Evolutionary conservation across 306 rosid genomes (phyloP), one percentile per base, ranked within the genome.

Genomic region (Prunus dulcis): DNA sequence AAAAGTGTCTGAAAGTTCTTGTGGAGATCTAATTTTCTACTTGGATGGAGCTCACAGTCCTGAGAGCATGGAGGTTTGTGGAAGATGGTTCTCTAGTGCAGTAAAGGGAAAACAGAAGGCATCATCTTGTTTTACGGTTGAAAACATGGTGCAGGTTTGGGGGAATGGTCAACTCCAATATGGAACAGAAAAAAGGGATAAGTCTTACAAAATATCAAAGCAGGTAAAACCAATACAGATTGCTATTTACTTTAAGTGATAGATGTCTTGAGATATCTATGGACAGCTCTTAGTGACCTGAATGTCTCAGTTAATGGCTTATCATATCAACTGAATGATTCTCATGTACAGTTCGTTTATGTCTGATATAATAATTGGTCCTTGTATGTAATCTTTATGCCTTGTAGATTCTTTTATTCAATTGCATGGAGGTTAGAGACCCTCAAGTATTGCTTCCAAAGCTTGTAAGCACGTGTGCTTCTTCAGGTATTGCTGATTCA

Each of bases 31-130:
- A 79, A 71, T 85, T 79, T 89, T 91, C 86, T 91, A 89, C 81
- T 81, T 89, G 84, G 97, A 92, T 78, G 96, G 97, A 70, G 97
- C 96, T 85, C 97, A 89, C 75, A 92, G 93, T 84, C 93, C 97
- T 23, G 97, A 92, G 77, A 92, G 97, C 83, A 88, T 92, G 86
- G 96, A 88, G 68, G 91, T 82, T 79, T 87, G 86, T 83, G 83
- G 87, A 46, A 84, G 57, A 71, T 82, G 89, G 86, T 88, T 86
- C 82, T 77, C 83, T 75, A 71, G 70, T 72, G 90, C 85, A 7
- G 68, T 81, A 64, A 81, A 73, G 51, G 79, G 71, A 47, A 67
- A 79, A 67, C 79, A 80, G 52, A 69, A 69, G 65, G 25, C 84
- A 12, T 79, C 76, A 45, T 52, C 82, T 73, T 69, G 84, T 78